Base-by-base conservation (phyloP, 2,329 filamentous ascomycete genomes). In the Apiospora aurea region DNA sequence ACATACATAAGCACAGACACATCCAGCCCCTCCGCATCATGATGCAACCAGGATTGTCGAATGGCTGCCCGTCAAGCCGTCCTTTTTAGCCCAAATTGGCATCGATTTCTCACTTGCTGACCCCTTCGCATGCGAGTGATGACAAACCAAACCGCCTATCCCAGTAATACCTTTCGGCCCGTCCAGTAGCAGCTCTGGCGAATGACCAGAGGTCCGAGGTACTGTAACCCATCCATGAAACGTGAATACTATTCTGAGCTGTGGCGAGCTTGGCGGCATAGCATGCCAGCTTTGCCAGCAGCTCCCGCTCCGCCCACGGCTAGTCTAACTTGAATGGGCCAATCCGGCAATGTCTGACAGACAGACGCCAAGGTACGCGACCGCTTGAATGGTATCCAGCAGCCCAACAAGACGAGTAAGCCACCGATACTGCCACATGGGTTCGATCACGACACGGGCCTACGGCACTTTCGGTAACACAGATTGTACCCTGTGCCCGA, bases 211-310 rank as follows among this genome's bases (percentile, higher is more conserved):
- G 41, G 57, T 41, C 57, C 57, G 57, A 64, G 24, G 57, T 64
- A 38, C 53, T 61, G 53, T 21, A 64, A 64, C 57, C 57, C 29
- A 64, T 64, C 34, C 29, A 64, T 64, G 57, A 64, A 64, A 64
- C 57, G n/a, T 64, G 29, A 64, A 64, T 11, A 64, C 57, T 64
- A 64, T 64, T 64, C 57, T 64, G 57, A 64, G 57, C 34, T 64
- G 57, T 64, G 57, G 57, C 57, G 29, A 64, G 29, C 57, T 64
- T 64, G 57, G 57, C 34, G 34, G 34, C 4, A 38, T 38, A 38
- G 34, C 34, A 38, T 38, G 34, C 34, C 53, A 61, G 29, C 24
- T 29, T 29, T 29, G 26, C 26, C 41, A 41, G 34, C 16, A 18
- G 46, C 46, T 49, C 46, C 46, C 34, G 34, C 34, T 38, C 34